Base-by-base conservation (phyloP, 1,284 basidiomycete species). In the Austroboletus novae-zelandiae region DNA sequence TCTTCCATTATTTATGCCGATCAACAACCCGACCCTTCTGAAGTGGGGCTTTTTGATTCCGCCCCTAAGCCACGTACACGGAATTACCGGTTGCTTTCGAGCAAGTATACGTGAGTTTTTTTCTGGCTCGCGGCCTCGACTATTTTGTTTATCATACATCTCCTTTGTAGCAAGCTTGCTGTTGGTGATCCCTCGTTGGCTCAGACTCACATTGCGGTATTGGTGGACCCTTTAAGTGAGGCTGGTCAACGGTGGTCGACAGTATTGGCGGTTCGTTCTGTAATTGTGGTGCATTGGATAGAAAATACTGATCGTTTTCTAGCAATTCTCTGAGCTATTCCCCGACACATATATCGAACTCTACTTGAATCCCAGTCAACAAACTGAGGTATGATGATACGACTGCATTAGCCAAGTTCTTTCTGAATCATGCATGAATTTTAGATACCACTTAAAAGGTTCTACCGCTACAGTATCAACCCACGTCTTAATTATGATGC, bases 391-490 rank as follows among this genome's bases (percentile, higher is more conserved):
- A 55, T 25, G 75, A 20, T 29, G 17, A 13, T 25, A 6, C 45
- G 17, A 15, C 25, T 23, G 18, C 44, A 3, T 1, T 40, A 17
- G 31, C 31, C 1, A 9, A 8, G 10, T 45, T 18, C 44, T 39
- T 29, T 45, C 31, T 56, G 29, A 53, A 40, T 3, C 20, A 9
- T n/a, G 7, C 7, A 14, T 32, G 46, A 20, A 10, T 40, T 20
- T 4, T 52, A 94, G 91, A 73, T 98, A 40, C 94, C 94, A 1
- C 71, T 98, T 39, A 97, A 96, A 69, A 80, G 89, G n/a, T 99
- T 98, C 74, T 98, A 97, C 67, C 86, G 91, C 4, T 92, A 86
- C 61, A 85, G 83, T 43, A 71, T 94, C 2, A 70, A 78, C 2
- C 74, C 83, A 11, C 66, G 70, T 6, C 71, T 90, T 6, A 52